phyloP scores from a whole-genome alignment of 352 stramenopile genomes.

The Globisporangium okanoganense region DNA sequence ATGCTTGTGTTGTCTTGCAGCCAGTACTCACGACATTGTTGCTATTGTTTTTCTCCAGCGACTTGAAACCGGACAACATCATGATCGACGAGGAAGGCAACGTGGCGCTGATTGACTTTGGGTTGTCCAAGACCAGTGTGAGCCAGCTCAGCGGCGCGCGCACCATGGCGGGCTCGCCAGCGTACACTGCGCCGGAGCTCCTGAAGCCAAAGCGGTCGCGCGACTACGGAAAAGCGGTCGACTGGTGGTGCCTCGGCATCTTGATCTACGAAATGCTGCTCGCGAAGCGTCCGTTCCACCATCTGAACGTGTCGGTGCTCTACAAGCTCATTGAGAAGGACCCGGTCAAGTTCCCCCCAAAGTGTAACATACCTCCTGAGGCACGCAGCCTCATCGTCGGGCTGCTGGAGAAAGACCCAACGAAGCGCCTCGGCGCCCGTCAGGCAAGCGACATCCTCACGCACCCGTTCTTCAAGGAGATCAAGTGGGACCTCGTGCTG shows the following conservation, averaged over 20 bases:
- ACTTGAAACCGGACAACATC: constrained; percentile 96
- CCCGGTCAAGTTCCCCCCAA: constrained; percentile 81
- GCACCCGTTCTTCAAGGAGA: constrained; percentile 79
- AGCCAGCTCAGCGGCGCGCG: constrained; percentile 77
- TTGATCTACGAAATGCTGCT: constrained; percentile 92
- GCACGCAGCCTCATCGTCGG: constrained; percentile 71
- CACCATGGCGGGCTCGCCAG: constrained; percentile 81
- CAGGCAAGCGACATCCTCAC: constrained; percentile 80
- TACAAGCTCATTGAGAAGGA: constrained; percentile 91
- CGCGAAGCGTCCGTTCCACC: constrained; percentile 89
- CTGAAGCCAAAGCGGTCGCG: constrained; percentile 81
- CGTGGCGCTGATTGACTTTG: constrained; percentile 94
- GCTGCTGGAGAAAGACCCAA: constrained; percentile 81
- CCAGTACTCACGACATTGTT: not conserved
- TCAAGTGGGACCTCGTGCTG: constrained; percentile 79
- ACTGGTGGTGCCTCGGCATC: constrained; percentile 89
- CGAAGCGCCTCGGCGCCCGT: constrained; percentile 73
- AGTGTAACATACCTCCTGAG: constrained; percentile 62
- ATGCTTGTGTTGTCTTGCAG: not conserved
- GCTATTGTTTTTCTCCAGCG: constrained; percentile 36
- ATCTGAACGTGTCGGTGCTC: constrained; percentile 86
- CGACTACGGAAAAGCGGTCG: constrained; percentile 84
- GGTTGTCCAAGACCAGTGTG: constrained; percentile 91
- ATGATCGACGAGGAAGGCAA: constrained; percentile 93
- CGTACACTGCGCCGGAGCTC: constrained; percentile 79